A percentile compares a stretch with the other conserved stretches of the same genome.
Conservation (phyloP, 2,329 filamentous ascomycete genomes). For the Sclerotinia trifoliorum region DNA sequence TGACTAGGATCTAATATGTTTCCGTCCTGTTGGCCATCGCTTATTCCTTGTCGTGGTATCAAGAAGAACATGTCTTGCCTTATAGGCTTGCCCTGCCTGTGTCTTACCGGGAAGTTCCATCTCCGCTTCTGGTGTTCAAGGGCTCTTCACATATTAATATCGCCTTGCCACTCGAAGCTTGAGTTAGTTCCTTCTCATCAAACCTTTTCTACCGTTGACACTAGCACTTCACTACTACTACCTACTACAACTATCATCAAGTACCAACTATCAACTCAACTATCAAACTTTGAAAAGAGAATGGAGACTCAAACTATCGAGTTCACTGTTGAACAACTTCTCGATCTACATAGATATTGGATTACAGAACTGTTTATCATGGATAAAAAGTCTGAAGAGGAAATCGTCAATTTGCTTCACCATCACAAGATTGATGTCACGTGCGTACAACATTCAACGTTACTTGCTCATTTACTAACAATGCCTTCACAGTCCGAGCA, state of each 20-base stretch:
- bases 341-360: conserved; percentile 23
- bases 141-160: conserved; percentile 17
- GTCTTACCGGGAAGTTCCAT: conserved; percentile 20
- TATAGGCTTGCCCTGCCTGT: conserved; percentile 16
- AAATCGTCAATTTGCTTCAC: conserved; percentile 23
- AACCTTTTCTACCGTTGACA: conserved; percentile 9
- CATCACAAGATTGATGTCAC: conserved; percentile 17
- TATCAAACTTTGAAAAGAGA: background rate
- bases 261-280: background rate
- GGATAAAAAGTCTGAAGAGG: conserved; percentile 21
- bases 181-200: conserved; percentile 1
- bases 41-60: conserved; percentile 11
- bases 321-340: conserved; percentile 21
- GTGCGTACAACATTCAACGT: background rate
- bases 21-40: conserved; percentile 12
- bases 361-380: conserved; percentile 20
- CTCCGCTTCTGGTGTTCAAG: conserved; percentile 15
- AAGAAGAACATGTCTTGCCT: conserved; percentile 21
- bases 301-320: conserved; percentile 23
- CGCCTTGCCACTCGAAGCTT: conserved; percentile 11
- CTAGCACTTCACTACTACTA: background rate
- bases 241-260: too few species aligned
- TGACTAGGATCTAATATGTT: conserved; percentile 15
- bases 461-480: conserved; percentile 4
- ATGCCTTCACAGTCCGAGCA: background rate